A percentile compares a stretch with the other conserved stretches of the same genome.
Evolutionary conservation across 2,329 filamentous ascomycete genomes (phyloP).

Genomic region (Pseudocercospora vitis): DNA sequence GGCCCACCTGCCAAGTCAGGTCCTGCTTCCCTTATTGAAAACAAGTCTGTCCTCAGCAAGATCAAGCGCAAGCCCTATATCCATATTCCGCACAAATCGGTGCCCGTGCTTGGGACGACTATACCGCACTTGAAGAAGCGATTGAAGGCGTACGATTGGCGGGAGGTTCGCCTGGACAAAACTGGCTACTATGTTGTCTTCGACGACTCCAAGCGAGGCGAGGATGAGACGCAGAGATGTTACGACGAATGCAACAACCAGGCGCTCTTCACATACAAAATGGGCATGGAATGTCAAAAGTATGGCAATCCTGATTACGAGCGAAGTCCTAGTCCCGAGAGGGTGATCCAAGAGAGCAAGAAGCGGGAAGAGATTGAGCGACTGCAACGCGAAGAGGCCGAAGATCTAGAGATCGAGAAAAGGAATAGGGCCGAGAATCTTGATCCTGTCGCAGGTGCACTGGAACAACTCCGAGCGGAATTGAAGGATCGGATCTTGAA

Average conservation of each 20-base stretch:
- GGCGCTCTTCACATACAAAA: conserved; percentile 85
- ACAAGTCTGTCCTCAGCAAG: conserved; percentile 64
- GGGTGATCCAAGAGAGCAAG: conserved; percentile 50
- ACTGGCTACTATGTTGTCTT: conserved; percentile 94
- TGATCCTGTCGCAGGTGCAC: conserved; percentile 83
- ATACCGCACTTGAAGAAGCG: conserved; percentile 88
- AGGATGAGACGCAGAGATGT: conserved; percentile 78
- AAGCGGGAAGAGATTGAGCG: conserved; percentile 67
- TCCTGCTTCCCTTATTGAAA: conserved; percentile 60
- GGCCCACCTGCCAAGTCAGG: conserved; percentile 33
- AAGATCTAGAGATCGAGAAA: conserved; percentile 87
- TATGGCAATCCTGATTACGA: conserved; percentile 66
- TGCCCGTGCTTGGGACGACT: conserved; percentile 82
- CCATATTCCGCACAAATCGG: conserved; percentile 81
- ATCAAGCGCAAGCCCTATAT: conserved; percentile 83
- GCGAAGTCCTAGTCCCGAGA: conserved; percentile 53
- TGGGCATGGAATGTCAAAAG: conserved; percentile 83
- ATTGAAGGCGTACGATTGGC: conserved; percentile 77
- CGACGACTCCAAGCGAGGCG: conserved; percentile 71
- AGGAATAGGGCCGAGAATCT: conserved; percentile 80
- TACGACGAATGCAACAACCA: conserved; percentile 75
- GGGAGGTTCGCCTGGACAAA: conserved; percentile 78
- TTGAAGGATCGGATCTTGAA: conserved; percentile 82
- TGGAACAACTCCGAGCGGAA: conserved; percentile 75
- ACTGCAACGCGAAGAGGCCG: conserved; percentile 69